Evolutionary conservation across 306 rosid genomes (phyloP).

Genomic region (Vachellia pachyceras): DNA sequence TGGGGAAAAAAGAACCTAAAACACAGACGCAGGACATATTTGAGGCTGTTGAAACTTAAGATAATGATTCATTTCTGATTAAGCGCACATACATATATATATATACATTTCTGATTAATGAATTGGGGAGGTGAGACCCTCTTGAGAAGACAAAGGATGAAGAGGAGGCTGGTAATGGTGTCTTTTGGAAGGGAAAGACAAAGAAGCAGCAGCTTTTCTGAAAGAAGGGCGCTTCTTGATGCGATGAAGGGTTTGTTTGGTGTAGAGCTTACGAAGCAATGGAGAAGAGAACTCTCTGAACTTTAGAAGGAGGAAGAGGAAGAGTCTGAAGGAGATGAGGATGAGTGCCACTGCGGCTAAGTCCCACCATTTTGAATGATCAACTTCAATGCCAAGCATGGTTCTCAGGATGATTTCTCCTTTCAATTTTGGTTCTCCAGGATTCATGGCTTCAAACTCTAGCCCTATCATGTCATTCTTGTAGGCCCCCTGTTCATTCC

Average conservation of each 20-base stretch:
- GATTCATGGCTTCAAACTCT: slow-evolving; percentile 61
- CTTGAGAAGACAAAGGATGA: slow-evolving; percentile 75
- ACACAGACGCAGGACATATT: not conserved
- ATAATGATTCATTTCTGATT: too few species aligned
- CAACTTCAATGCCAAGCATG: slow-evolving; percentile 67
- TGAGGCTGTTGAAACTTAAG: not conserved
- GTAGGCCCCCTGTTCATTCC: slow-evolving; percentile 74
- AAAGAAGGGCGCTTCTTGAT: slow-evolving; percentile 82
- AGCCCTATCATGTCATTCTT: slow-evolving; percentile 84
- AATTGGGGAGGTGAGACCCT: slow-evolving; percentile 81
- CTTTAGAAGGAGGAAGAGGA: slow-evolving; percentile 74
- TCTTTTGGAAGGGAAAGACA: slow-evolving; percentile 71
- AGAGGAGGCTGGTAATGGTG: slow-evolving; percentile 58
- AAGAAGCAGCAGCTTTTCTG: slow-evolving; percentile 43
- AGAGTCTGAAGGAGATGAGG: slow-evolving; percentile 59
- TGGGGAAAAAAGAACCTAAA: too few species aligned
- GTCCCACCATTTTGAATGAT: slow-evolving; percentile 93
- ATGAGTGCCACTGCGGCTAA: slow-evolving; percentile 60
- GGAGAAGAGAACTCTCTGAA: slow-evolving; percentile 71
- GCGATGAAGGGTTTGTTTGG: slow-evolving; percentile 57
- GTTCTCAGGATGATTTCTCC: slow-evolving; percentile 64
- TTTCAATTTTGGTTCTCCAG: slow-evolving; percentile 69
- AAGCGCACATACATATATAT: too few species aligned
- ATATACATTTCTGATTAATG: too few species aligned
- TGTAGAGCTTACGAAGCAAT: slow-evolving; percentile 51